Conservation (phyloP, 164 flowering plant genomes). For the Cinnamomum chago region DNA sequence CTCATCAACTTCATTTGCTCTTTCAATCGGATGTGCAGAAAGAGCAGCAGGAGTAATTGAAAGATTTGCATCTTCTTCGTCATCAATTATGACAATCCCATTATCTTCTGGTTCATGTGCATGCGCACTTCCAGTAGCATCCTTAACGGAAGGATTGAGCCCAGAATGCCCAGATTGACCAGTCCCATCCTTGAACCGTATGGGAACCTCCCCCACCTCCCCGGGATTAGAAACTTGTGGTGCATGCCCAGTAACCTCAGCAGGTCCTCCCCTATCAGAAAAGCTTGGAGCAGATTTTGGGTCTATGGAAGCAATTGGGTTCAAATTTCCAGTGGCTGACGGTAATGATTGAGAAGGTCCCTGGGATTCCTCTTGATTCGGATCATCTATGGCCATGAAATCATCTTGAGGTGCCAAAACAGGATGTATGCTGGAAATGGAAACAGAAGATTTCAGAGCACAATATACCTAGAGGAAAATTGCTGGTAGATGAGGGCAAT, state of each 20-base stretch:
- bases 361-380: conserved; percentile 27
- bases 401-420: conserved; percentile 42
- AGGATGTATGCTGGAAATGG: conserved; percentile 32
- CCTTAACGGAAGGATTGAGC: conserved; percentile 54
- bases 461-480: not conserved
- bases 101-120: conserved; percentile 39
- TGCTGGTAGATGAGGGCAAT: not conserved
- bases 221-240: conserved; percentile 76
- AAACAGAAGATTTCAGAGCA: not conserved
- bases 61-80: conserved; percentile 45
- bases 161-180: conserved; percentile 43
- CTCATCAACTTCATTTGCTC: conserved; percentile 14
- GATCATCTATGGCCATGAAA: conserved; percentile 83
- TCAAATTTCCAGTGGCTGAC: conserved; percentile 32
- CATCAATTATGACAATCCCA: conserved; percentile 59
- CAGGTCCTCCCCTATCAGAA: conserved; percentile 30
- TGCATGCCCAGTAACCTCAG: conserved; percentile 26
- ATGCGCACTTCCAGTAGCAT: conserved; percentile 51
- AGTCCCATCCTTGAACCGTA: conserved; percentile 64
- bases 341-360: conserved; percentile 34
- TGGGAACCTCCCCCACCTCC: conserved; percentile 77
- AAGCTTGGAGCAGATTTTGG: conserved; percentile 36
- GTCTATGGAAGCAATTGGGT: conserved; percentile 62
- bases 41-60: conserved; percentile 22
- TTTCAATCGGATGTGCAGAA: conserved; percentile 15